These are phyloP conservation scores for Auxenochlorella pyrenoidosa DNA, from an alignment of 139 green algal species.

Conservation along the genomic window DNA sequence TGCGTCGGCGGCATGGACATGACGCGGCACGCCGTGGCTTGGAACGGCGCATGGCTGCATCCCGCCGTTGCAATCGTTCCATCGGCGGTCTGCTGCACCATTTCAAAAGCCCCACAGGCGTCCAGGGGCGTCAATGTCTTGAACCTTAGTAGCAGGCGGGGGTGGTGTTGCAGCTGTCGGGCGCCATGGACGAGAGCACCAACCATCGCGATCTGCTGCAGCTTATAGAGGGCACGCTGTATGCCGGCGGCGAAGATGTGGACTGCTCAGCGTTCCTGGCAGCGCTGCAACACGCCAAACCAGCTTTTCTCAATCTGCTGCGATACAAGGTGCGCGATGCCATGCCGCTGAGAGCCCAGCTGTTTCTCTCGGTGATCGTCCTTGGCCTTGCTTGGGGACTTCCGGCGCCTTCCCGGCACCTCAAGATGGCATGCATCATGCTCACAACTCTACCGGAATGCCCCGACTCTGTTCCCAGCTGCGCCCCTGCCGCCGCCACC, in stretches of 20 bases:
- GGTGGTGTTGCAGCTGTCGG: not conserved
- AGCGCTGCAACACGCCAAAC: constrained; percentile 53
- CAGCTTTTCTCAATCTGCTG: constrained; percentile 65
- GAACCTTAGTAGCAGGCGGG: not conserved
- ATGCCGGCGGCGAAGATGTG: constrained; percentile 1
- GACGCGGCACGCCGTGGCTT: no score
- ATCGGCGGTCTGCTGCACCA: not conserved
- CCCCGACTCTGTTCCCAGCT: not conserved
- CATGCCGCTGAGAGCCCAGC: not conserved
- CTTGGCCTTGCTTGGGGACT: not conserved
- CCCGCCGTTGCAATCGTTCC: not conserved
- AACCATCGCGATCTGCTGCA: constrained; percentile 23
- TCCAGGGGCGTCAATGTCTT: not conserved
- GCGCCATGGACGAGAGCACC: constrained; percentile 5
- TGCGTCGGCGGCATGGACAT: no score
- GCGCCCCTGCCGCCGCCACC: not conserved
- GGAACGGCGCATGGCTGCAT: not conserved
- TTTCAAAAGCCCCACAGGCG: not conserved
- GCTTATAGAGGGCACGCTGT: constrained; percentile 11
- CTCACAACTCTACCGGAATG: not conserved
- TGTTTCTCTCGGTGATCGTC: not conserved
- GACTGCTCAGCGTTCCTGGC: constrained; percentile 2
- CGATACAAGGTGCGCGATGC: constrained; percentile 60
- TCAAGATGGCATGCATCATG: not conserved
- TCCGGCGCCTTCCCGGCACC: no score